Base-by-base conservation (phyloP, 805 yeast species). In the Kodamaea hsintzibuensis region DNA sequence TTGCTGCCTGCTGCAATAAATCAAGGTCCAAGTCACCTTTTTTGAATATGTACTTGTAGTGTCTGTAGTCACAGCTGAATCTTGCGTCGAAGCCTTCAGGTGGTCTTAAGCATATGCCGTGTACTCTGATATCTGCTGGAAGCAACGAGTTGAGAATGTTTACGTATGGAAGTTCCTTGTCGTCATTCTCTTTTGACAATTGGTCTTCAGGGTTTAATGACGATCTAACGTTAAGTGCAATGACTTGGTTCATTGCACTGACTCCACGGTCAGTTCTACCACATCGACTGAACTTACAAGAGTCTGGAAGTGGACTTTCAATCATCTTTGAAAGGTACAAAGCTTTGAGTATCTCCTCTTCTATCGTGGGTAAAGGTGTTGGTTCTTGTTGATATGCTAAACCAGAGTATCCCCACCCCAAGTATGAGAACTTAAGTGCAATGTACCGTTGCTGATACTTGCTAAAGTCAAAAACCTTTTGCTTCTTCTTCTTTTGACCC, bases 201-300 rank as follows among this genome's bases (percentile, higher is more conserved):
- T 91, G 91, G 49, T 90, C 89, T 45, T 86, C 92, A 1, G 62
- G 60, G 0, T 82, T 64, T 42, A 95, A 70, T 18, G 76, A 74
- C 0, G 97, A 90, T 59, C 99, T 78, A 25, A 93, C 85, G 13
- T 76, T 71, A 39, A 95, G 71, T 0, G 97, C 86, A 4, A 95
- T 86, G 1, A 95, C 98, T 69, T 95, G 99, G 59, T 90, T 89
- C 86, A 95, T 82, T 0, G 99, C 99, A 73, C 97, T 89, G 12
- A 93, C 98, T n/a, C 98, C 98, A 60, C 83, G 84, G 64, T 93
- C 98, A 0, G 98, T 93, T 63, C 98, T 78, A 0, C 98, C 98
- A 72, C 98, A 95, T 57, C 98, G 76, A 60, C 96, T 88, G 67
- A 92, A 91, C 12, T 81, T 78, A 64, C 86, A 89, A 1, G 82